Evolutionary conservation across 805 yeast genomes (phyloP), one percentile per base, ranked within the genome.

Genomic region (Yarrowia sp.): DNA sequence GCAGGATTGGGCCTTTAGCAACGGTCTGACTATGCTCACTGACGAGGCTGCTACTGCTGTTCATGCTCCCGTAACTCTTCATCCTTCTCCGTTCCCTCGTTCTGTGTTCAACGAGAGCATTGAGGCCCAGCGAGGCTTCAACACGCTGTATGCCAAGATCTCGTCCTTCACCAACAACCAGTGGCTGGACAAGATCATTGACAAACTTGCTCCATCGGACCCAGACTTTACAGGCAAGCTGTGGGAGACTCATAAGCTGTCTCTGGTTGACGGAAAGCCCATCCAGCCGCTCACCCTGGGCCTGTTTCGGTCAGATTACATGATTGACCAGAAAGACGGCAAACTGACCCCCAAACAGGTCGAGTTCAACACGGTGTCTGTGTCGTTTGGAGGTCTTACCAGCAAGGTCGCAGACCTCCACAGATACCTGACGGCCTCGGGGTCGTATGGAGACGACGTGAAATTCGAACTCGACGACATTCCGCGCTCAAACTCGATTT

Each of bases 341-440:
- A 80, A 81, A 43, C 74, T 76, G 22, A 72, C 74, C 7, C 76
- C 77, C 59, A 92, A 93, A 73, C 99, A 95, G 75, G 95, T 95
- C 61, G 99, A 95, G 75, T 93, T 93, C 78, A 95, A 95, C 76
- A 92, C 99, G 0, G 90, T 95, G 3, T 89, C 97, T 71, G 97
- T 93, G 3, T 92, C 98, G 0, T 95, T 95, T 78, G 97, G 96
- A 21, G 98, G 96, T 0, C 79, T 95, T 65, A 87, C 96, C 1
- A 74, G 91, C 14, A 89, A 87, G 73, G 93, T 90, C 26, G 89
- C 95, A 21, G 79, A 83, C 68, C 78, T 90, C 65, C 99, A 95
- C 75, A 75, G 80, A 21, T 90, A 82, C 68, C 69, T 77, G 21
- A 71, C 77, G 4, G 79, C 79, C 46, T 72, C 81, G 0, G 74